Percentiles rank a stretch among this genome's conserved stretches.
These are phyloP conservation scores for Plantago elongata DNA, from an alignment of 257 asterid genomes.

Conservation along the genomic window DNA sequence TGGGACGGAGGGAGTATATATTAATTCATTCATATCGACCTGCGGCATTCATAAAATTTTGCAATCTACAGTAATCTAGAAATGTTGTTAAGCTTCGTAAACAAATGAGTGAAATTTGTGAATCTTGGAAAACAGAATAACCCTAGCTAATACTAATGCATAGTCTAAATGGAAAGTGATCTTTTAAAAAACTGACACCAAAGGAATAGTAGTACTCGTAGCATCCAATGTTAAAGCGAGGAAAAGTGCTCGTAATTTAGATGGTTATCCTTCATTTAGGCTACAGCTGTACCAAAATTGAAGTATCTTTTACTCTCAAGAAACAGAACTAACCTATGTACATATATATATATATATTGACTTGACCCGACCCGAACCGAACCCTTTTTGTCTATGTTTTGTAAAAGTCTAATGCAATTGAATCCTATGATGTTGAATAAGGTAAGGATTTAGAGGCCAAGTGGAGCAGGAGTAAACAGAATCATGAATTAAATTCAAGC, in stretches of 20 bases:
- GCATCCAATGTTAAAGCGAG: not conserved
- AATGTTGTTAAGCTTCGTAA: not conserved
- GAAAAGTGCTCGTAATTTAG: constrained; percentile 3
- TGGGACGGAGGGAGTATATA: too few relatives aligned
- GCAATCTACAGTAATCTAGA: too few relatives aligned
- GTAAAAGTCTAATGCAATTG: not conserved
- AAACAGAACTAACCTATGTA: not conserved
- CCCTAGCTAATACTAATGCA: not conserved
- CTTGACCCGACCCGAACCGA: too few relatives aligned
- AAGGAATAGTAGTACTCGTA: constrained; percentile 4
- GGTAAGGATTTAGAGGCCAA: constrained; percentile 5
- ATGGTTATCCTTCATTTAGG: constrained; percentile 25
- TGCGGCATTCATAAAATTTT: too few relatives aligned
- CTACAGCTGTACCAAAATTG: constrained; percentile 27
- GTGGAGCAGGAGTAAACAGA: constrained; percentile 5
- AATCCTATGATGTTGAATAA: not conserved
- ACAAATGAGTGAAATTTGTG: not conserved
- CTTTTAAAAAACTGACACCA: not conserved
- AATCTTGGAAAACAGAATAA: not conserved
- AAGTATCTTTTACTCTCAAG: constrained; percentile 9
- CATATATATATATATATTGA: not conserved
- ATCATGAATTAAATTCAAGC: not conserved
- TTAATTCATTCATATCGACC: too few relatives aligned
- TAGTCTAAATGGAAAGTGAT: constrained; percentile 6
- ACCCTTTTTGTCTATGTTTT: not conserved